These are phyloP conservation scores for Anisodus acutangulus DNA, from an alignment of 257 asterid species.

Conservation along the genomic window DNA sequence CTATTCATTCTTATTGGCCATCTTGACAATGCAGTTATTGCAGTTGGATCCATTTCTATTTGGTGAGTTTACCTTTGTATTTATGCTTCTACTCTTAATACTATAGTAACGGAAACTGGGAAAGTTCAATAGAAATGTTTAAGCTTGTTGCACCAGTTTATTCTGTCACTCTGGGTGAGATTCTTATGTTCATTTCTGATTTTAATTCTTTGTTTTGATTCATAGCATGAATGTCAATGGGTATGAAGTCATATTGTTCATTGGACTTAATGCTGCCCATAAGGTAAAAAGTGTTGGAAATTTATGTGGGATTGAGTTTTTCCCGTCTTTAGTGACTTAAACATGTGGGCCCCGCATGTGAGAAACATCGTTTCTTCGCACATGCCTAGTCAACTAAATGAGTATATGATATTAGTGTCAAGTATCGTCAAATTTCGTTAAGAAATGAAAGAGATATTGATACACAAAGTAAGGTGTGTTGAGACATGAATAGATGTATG, in stretches of 20 bases:
- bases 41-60: conserved; percentile 81
- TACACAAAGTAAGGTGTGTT: too few species aligned
- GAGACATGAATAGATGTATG: too few species aligned
- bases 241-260: conserved; percentile 70
- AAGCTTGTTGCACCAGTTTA: conserved; percentile 7
- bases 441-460: too few species aligned
- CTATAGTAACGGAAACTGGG: background rate
- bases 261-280: conserved; percentile 84
- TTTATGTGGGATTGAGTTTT: too few species aligned
- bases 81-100: background rate
- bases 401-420: too few species aligned
- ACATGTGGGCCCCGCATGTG: too few species aligned
- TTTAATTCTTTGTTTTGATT: conserved; percentile 23
- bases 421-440: too few species aligned
- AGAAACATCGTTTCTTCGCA: too few species aligned
- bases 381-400: too few species aligned
- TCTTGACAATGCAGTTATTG: conserved; percentile 70
- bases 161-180: background rate
- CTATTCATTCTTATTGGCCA: conserved; percentile 72
- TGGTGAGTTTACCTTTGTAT: conserved; percentile 53
- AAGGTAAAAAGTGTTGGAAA: conserved; percentile 54
- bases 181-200: background rate
- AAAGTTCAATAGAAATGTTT: background rate
- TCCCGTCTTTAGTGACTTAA: too few species aligned
- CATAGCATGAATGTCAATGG: conserved; percentile 76